These are phyloP conservation scores for Trichophyton schoenleinii DNA, from an alignment of 2,329 filamentous ascomycete species.

Conservation along the genomic window DNA sequence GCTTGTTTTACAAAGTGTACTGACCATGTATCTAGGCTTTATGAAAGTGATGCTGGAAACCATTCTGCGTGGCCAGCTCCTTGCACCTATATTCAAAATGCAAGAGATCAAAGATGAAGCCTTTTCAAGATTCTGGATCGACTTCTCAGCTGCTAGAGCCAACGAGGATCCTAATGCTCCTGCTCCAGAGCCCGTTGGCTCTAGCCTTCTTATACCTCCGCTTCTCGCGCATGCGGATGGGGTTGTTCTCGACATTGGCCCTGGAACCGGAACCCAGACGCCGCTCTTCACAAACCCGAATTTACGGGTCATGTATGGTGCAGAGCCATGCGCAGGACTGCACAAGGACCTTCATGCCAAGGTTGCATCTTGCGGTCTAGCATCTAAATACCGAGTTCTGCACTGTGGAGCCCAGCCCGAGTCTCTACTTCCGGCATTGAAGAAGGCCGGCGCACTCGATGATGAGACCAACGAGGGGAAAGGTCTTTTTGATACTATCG, in stretches of 20 bases:
- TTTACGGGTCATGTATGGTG: constrained; percentile 40
- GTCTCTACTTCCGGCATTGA: constrained; percentile 35
- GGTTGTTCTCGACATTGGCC: constrained; percentile 38
- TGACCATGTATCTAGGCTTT: constrained; percentile 19
- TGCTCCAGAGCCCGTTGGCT: constrained; percentile 16
- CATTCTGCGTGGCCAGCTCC: constrained; percentile 22
- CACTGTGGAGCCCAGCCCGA: constrained; percentile 36
- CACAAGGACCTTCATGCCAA: constrained; percentile 34
- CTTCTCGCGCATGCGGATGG: constrained; percentile 31
- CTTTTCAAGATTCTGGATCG: constrained; percentile 32
- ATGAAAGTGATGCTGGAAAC: constrained; percentile 22
- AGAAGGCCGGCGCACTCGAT: constrained; percentile 31
- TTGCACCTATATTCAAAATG: constrained; percentile 24
- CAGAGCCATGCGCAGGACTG: constrained; percentile 40
- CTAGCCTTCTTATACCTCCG: constrained; percentile 29
- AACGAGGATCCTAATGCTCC: constrained; percentile 6
- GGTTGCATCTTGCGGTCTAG: constrained; percentile 31
- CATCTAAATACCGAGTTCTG: constrained; percentile 39
- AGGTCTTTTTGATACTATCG: constrained; percentile 42
- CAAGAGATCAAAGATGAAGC: constrained; percentile 27
- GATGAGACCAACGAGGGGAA: constrained; percentile 5
- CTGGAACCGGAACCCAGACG: constrained; percentile 42
- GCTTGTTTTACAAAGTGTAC: too few species aligned
- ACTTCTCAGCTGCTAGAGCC: constrained; percentile 17
- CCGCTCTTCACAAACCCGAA: constrained; percentile 31